A percentile compares a stretch with the other conserved stretches of the same genome.
Evolutionary conservation across 805 yeast genomes (phyloP).

Genomic region (Yamadazyma endophytica): DNA sequence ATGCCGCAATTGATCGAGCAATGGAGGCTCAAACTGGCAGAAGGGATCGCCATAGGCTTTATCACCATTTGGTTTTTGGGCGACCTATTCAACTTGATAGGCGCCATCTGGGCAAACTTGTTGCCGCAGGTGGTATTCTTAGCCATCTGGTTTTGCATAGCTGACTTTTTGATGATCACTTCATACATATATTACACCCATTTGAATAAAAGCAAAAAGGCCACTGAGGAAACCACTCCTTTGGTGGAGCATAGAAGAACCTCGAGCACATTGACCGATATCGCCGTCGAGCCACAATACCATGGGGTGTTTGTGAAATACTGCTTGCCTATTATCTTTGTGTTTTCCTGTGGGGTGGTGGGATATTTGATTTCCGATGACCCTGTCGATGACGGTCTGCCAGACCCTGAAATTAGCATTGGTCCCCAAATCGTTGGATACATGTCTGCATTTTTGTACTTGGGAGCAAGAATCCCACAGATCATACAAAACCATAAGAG

Average conservation of each 20-base stretch:
- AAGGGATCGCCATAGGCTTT: conserved; percentile 70
- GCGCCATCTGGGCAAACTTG: conserved; percentile 66
- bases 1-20: conserved; percentile 79
- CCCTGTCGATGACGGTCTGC: conserved; percentile 15
- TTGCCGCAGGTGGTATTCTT: conserved; percentile 66
- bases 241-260: conserved; percentile 39
- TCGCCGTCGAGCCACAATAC: conserved; percentile 43
- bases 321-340: conserved; percentile 58
- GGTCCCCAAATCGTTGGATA: conserved; percentile 73
- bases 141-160: conserved; percentile 74
- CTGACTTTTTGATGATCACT: conserved; percentile 56
- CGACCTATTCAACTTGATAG: conserved; percentile 62
- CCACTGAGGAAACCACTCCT: conserved; percentile 23
- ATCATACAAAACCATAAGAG: conserved; percentile 74
- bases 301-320: conserved; percentile 48
- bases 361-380: conserved; percentile 51
- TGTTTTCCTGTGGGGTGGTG: conserved; percentile 54
- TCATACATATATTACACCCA: conserved; percentile 57
- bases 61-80: conserved; percentile 69
- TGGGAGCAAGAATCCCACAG: conserved; percentile 80
- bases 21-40: conserved; percentile 71
- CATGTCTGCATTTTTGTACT: conserved; percentile 60
- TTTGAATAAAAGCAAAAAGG: conserved; percentile 20
- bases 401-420: conserved; percentile 25
- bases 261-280: conserved; percentile 49